Base-by-base conservation (phyloP, 164 flowering plant genomes). In the Sextonia rubra region DNA sequence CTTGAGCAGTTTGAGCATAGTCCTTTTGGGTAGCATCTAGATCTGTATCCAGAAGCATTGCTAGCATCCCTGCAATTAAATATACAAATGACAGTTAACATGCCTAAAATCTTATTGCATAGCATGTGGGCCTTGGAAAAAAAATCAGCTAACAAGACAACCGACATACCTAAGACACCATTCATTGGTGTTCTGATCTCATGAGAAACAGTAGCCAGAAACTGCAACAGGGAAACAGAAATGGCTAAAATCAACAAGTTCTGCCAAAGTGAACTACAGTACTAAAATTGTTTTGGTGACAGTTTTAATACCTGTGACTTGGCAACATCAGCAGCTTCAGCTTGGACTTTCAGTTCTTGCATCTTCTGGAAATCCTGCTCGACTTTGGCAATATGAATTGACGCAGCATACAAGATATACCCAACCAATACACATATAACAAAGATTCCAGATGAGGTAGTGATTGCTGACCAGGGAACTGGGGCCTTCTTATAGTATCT, bases 131-230 rank as follows among this genome's bases (percentile, higher is more conserved):
- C n/a, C 58, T 52, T 3, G 14, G n/a, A 18, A 15, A 52, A 52
- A 52, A 52, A 52, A 17, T 1, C 58, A 52, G 3, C 58, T 20
- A 52, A 18, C 20, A 26, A 29, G 67, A 15, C 17, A 4, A 44
- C 27, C 27, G 67, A 70, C 84, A 27, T 88, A 93, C 98, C 98
- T 71, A 94, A 90, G 71, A 94, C 89, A 68, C 98, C 98, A 83
- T 94, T 92, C 97, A 94, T 94, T 26, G 98, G 98, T 1, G 97
- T 94, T 66, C 98, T 83, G 68, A 94, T 94, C 83, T 94, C 98
- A 80, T 94, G 98, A 65, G 98, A 94, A 75, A 94, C 97, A 48
- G 97, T 94, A 44, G 98, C 98, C 24, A 94, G 88, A 87, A 94
- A 94, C 98, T 94, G 87, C 73, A 29, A 81, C 69, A 1, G 73